A percentile compares a stretch with the other conserved stretches of the same genome.
These are phyloP conservation scores for Mytilinidion resinicola DNA, from an alignment of 495 filamentous ascomycete genomes.

Conservation along the genomic window DNA sequence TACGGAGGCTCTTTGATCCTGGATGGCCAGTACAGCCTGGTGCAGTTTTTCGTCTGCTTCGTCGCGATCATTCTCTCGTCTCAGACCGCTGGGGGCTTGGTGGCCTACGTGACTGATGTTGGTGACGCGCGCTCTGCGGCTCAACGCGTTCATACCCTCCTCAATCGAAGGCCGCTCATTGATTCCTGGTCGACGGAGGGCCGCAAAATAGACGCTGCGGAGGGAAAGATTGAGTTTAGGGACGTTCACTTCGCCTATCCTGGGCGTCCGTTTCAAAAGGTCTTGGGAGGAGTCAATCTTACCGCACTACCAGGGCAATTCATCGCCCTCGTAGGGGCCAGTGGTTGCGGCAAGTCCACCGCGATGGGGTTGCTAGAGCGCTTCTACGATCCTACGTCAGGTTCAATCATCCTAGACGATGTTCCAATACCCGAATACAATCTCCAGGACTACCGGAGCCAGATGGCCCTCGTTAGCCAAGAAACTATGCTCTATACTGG, in stretches of 20 bases:
- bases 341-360: constrained; percentile 32
- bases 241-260: constrained; percentile 31
- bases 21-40: constrained; percentile 61
- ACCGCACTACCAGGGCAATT: constrained; percentile 29
- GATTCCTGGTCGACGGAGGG: constrained; percentile 64
- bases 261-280: constrained; percentile 15
- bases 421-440: constrained; percentile 20
- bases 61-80: constrained; percentile 72
- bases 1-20: constrained; percentile 78
- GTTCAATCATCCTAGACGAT: constrained; percentile 26
- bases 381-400: constrained; percentile 30
- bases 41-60: constrained; percentile 84
- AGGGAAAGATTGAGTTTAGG: constrained; percentile 24
- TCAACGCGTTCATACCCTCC: constrained; percentile 65
- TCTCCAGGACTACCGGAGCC: constrained; percentile 52
- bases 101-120: constrained; percentile 82
- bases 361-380: constrained; percentile 30
- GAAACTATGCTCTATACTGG: constrained; percentile 86
- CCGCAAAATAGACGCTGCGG: constrained; percentile 12
- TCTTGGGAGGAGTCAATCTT: constrained; percentile 28
- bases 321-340: constrained; percentile 31
- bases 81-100: constrained; percentile 79
- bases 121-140: constrained; percentile 81
- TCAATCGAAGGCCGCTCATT: constrained; percentile 70
- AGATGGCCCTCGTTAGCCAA: constrained; percentile 75